Percentiles rank a stretch among this genome's conserved stretches.
phyloP scores from a whole-genome alignment of 2,329 filamentous ascomycete genomes.

The Drechslerella coelobrocha region DNA sequence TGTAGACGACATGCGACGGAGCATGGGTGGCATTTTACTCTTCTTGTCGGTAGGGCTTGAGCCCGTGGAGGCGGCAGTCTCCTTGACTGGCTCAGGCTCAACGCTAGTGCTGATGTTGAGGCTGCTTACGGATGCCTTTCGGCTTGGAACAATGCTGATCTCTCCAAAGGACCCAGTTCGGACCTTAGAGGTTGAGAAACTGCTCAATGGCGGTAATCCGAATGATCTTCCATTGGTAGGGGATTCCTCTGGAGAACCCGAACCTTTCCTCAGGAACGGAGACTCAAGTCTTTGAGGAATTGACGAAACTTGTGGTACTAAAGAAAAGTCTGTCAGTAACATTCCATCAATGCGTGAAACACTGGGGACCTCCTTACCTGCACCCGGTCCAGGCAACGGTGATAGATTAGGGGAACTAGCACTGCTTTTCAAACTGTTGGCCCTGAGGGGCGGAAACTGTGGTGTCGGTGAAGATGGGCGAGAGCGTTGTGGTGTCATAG shows the following conservation, averaged over 20 bases:
- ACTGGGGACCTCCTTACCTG: conserved; percentile 39
- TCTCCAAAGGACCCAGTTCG: conserved; percentile 45
- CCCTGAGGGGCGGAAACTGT: conserved; percentile 58
- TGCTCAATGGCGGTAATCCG: conserved; percentile 12
- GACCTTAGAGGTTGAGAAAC: conserved; percentile 29
- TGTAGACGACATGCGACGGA: conserved; percentile 38
- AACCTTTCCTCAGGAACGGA: conserved; percentile 45
- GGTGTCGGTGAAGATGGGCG: conserved; percentile 65
- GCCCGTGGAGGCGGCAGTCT: conserved; percentile 16
- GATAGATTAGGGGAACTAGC: conserved; percentile 58
- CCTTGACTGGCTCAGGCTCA: conserved; percentile 21
- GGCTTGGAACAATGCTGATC: conserved; percentile 24
- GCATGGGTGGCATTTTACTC: conserved; percentile 37
- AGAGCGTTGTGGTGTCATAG: conserved; percentile 59
- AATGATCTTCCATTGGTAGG: conserved; percentile 15
- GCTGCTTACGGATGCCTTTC: conserved; percentile 45
- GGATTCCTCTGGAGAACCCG: conserved; percentile 25
- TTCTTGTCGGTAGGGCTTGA: conserved; percentile 36
- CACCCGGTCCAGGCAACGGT: conserved; percentile 42
- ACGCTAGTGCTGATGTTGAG: conserved; percentile 39
- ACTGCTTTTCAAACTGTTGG: conserved; percentile 50
- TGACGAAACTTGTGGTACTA: not conserved
- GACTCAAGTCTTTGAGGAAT: conserved; percentile 42
- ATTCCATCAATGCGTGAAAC: not conserved
- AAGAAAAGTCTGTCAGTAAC: conserved; percentile 14